Conservation (phyloP, 345 rosid genomes). For the Eucalyptus erythrocorys region DNA sequence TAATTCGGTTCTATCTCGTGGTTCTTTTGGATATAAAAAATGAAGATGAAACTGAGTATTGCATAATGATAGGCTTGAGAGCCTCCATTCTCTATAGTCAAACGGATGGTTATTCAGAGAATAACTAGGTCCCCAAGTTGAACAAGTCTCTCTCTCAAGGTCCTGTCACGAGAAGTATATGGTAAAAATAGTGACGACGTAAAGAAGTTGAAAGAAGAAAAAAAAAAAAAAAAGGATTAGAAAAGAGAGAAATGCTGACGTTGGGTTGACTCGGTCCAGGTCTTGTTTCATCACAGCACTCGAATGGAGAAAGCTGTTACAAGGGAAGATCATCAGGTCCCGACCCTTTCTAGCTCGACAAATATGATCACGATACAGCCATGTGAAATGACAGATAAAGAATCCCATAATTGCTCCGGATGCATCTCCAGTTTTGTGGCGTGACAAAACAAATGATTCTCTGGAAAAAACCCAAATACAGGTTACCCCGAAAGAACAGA, state of each 20-base stretch:
- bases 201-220: neutral
- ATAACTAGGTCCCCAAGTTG: neutral
- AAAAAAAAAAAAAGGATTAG: neutral
- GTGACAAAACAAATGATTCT: neutral
- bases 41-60: fast-evolving
- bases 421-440: neutral
- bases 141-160: neutral
- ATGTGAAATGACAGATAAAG: neutral
- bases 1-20: too few species aligned
- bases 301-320: neutral
- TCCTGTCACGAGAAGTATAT: neutral
- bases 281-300: neutral
- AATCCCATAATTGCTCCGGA: neutral
- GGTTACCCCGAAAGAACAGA: neutral
- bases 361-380: neutral
- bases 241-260: neutral
- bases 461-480: neutral
- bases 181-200: neutral
- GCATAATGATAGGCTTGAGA: neutral
- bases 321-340: neutral
- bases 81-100: neutral
- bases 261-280: neutral
- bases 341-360: neutral
- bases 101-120: neutral
- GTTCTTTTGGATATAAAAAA: too few species aligned